phyloP scores from a whole-genome alignment of 768 basidiomycete genomes.

The Lactarius pseudohatsudake region DNA sequence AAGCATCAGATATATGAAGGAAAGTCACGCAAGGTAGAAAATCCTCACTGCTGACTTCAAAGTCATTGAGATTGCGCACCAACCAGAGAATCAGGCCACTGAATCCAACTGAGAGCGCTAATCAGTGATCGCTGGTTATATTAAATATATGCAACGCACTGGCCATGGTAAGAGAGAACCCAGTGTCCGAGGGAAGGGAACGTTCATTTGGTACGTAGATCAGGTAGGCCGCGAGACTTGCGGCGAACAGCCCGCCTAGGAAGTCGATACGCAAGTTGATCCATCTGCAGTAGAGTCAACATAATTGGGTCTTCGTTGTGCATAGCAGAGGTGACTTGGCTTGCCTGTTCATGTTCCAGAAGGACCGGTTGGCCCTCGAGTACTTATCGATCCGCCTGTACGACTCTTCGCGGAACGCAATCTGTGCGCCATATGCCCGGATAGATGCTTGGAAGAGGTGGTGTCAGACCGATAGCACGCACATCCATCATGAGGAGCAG shows the following conservation, averaged over 20 bases:
- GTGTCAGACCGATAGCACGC: not conserved
- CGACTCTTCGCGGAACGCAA: conserved; percentile 43
- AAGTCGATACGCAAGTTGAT: conserved; percentile 54
- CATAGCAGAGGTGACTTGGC: conserved; percentile 3
- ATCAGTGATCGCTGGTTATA: not conserved
- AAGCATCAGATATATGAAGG: not conserved
- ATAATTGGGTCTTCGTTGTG: not conserved
- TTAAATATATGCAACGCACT: conserved; percentile 31
- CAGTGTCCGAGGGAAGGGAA: conserved; percentile 41
- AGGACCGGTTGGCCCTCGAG: conserved; percentile 40
- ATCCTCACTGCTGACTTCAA: conserved; percentile 45
- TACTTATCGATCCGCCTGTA: conserved; percentile 49
- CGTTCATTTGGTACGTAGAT: conserved; percentile 41
- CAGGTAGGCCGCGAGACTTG: conserved; percentile 51
- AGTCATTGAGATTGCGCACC: conserved; percentile 45
- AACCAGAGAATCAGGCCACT: conserved; percentile 54
- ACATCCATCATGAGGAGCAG: too few species aligned
- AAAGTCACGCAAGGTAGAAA: not conserved
- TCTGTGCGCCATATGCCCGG: conserved; percentile 55
- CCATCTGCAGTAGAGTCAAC: conserved; percentile 39
- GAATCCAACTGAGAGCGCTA: conserved; percentile 46
- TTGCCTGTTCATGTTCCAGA: conserved; percentile 50
- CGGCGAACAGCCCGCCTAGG: conserved; percentile 50
- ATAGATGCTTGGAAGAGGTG: conserved; percentile 41
- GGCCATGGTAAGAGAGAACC: conserved; percentile 44